These are phyloP conservation scores for Kernera saxatilis DNA, from an alignment of 345 rosid species.

Conservation along the genomic window DNA sequence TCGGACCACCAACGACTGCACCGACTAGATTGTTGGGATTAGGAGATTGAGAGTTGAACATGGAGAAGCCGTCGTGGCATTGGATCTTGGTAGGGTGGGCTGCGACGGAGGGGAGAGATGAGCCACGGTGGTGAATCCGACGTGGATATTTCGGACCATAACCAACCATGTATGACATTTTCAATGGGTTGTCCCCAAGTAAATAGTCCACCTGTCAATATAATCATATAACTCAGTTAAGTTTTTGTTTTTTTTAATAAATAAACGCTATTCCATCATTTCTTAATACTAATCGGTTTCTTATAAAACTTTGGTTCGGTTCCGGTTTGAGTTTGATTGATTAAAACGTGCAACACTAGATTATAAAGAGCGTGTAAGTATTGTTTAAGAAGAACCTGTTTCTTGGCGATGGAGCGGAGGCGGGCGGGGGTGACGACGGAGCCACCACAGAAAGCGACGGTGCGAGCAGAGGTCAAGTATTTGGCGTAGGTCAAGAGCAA, in stretches of 20 bases:
- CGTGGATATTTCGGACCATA: constrained; percentile 77
- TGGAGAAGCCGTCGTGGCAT: constrained; percentile 64
- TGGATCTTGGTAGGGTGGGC: constrained; percentile 65
- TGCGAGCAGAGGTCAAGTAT: constrained; percentile 38
- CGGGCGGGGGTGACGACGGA: constrained; percentile 34
- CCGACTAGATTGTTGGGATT: constrained; percentile 79
- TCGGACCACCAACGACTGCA: constrained; percentile 89
- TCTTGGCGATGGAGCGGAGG: constrained; percentile 44
- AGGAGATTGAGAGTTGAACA: constrained; percentile 51
- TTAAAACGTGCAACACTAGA: not conserved
- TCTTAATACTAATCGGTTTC: too few relatives aligned
- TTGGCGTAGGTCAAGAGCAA: constrained; percentile 49
- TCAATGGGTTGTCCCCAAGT: constrained; percentile 82
- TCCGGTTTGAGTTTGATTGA: not conserved
- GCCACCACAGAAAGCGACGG: constrained; percentile 43
- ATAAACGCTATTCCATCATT: too few relatives aligned
- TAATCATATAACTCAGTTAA: not conserved
- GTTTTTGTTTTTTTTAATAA: not conserved
- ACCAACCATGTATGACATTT: constrained; percentile 92
- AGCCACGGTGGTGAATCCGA: constrained; percentile 91
- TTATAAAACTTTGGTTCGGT: not conserved
- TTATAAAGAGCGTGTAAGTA: not conserved
- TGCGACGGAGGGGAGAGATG: constrained; percentile 68
- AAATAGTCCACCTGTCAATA: constrained; percentile 72
- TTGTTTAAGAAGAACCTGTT: constrained; percentile 20